Conservation (phyloP, 208 protist genomes). For the Acanthamoeba royreba region DNA sequence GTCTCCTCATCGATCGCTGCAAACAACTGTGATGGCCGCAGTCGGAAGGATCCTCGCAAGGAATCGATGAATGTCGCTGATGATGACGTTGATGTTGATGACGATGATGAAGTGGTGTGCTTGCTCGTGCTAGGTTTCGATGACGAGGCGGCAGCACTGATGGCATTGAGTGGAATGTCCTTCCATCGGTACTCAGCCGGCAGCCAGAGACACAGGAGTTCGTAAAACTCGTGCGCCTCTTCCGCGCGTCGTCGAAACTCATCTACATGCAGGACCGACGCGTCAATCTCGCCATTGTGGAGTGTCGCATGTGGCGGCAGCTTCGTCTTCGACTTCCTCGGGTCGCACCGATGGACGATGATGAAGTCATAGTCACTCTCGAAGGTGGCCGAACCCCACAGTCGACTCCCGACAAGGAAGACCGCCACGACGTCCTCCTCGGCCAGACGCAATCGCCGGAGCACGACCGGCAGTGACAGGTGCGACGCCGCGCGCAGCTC, state of each 20-base stretch:
- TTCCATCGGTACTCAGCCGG: slow-evolving; percentile 13
- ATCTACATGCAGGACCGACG: not conserved
- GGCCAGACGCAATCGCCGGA: not conserved
- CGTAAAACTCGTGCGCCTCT: not conserved
- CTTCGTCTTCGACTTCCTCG: not conserved
- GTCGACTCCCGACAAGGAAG: not conserved
- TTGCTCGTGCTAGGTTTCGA: not conserved
- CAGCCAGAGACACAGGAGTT: slow-evolving; percentile 12
- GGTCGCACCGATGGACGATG: not conserved
- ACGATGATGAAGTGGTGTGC: not conserved
- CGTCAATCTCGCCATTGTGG: slow-evolving; percentile 37
- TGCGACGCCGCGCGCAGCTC: not conserved
- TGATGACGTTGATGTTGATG: not conserved
- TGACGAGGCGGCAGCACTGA: not conserved
- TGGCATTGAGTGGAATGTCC: not conserved
- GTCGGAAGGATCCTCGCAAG: not conserved
- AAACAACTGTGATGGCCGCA: not conserved
- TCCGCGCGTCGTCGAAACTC: not conserved
- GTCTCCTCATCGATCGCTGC: slow-evolving; percentile 11
- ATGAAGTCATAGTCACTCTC: slow-evolving; percentile 39
- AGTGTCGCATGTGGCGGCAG: not conserved
- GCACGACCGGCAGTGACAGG: not conserved
- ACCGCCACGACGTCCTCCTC: not conserved
- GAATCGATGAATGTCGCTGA: not conserved
- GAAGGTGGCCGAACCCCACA: slow-evolving; percentile 21